phyloP scores from a whole-genome alignment of 164 flowering plant genomes.

The Brasenia schreberi region DNA sequence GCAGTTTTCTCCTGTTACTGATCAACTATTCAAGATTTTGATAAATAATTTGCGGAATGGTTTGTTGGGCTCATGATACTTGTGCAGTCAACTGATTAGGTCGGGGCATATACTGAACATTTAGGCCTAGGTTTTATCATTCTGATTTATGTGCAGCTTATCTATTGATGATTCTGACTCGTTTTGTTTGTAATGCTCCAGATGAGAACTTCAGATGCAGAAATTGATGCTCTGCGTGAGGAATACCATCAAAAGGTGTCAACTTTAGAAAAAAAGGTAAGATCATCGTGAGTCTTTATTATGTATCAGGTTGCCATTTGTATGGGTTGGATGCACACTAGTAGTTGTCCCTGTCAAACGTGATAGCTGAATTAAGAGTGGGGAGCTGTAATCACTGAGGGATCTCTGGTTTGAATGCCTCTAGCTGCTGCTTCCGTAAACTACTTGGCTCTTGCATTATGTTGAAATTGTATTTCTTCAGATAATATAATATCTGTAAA shows the following conservation, averaged over 20 bases:
- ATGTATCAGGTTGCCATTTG: not conserved
- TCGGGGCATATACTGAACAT: too few relatives aligned
- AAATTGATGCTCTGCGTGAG: slow-evolving; percentile 76
- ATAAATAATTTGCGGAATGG: too few relatives aligned
- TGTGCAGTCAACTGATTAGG: too few relatives aligned
- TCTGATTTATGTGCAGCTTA: too few relatives aligned
- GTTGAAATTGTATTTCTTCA: not conserved
- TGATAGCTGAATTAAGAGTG: not conserved
- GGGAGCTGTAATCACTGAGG: not conserved
- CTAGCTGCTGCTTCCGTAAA: not conserved
- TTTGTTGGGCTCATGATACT: too few relatives aligned
- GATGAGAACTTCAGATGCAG: slow-evolving; percentile 79
- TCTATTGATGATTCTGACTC: slow-evolving; percentile 2
- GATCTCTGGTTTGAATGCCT: not conserved
- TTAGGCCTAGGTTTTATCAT: too few relatives aligned
- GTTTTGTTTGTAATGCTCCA: slow-evolving; percentile 19
- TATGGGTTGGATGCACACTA: not conserved
- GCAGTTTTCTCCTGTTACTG: too few relatives aligned
- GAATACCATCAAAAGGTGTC: slow-evolving; percentile 93
- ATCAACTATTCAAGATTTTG: too few relatives aligned
- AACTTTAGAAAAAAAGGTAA: slow-evolving; percentile 90
- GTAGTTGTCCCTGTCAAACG: not conserved
- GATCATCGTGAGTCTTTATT: not conserved
- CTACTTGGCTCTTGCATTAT: not conserved
- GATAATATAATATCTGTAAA: too few relatives aligned